Base-by-base conservation (phyloP, 345 rosid species). In the Linum usitatissimum region DNA sequence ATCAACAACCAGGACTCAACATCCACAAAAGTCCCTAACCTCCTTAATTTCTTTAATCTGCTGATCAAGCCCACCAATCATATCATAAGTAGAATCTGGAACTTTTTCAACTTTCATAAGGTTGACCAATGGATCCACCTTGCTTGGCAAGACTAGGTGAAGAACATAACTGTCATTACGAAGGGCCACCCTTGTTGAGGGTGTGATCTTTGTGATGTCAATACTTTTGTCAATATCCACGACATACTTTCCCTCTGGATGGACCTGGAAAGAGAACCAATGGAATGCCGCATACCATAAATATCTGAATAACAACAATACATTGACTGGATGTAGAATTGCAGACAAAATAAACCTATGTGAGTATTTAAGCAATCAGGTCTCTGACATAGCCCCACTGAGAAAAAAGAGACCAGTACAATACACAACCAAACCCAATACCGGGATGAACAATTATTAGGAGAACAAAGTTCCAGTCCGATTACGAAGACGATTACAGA, bases 51-150 rank as follows among this genome's bases (percentile, higher is more conserved):
- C 99, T 73, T 93, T 93, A 63, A 93, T 93, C 75, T 93, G 97
- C 67, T 93, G 97, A 75, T 91, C 98, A 72, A 93, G 97, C 54
- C 99, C 99, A 71, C 77, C 99, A 17, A 93, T 93, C 99, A 93
- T 90, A 74, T 93, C 99, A 76, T 93, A 93, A 0, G 99, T 93
- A 63, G 99, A 93, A 79, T 93, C 99, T 18, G 77, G 99, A 66
- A 93, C 99, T 66, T 93, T 93, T 72, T 93, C 99, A 64, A 93
- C 99, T 76, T 93, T 93, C 99, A 93, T 93, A 48, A 93, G 97
- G 77, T 90, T 93, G 62, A 93, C 97, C 81, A 93, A 62, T 3
- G 97, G 97, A 87, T 93, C 96, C 6, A 93, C 99, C 76, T 90
- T 87, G 77, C 97, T 90, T 1, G 97, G 97, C 76, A 90, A 71